phyloP scores from a whole-genome alignment of 148 eudicot species.

The Arctostaphylos glauca region DNA sequence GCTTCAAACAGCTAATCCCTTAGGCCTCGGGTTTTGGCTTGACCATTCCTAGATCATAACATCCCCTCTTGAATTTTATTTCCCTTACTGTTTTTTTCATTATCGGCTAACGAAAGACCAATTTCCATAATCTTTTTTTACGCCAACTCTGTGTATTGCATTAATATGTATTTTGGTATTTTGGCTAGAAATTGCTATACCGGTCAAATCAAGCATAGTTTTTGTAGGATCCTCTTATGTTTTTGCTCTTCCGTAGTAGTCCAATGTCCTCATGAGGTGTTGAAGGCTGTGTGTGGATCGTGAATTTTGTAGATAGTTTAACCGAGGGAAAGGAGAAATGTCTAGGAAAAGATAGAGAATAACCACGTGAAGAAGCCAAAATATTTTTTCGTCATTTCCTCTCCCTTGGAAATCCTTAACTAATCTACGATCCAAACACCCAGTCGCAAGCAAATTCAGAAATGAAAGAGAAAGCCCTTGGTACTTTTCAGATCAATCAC shows the following conservation, averaged over 20 bases:
- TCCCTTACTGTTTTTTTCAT: not conserved
- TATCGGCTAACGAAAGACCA: not conserved
- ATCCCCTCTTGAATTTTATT: not conserved
- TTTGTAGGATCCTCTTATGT: not conserved
- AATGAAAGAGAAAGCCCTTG: too few relatives aligned
- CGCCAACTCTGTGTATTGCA: not conserved
- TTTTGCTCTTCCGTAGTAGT: not conserved
- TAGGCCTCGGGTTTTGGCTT: not conserved
- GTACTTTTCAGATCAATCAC: too few relatives aligned
- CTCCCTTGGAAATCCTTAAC: not conserved
- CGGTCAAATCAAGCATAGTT: not conserved
- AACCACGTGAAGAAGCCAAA: not conserved
- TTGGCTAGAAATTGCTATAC: not conserved
- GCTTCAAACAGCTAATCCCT: not conserved
- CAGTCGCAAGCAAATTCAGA: too few relatives aligned
- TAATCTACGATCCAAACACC: not conserved
- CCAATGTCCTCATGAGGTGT: too few relatives aligned
- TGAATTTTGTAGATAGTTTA: not conserved
- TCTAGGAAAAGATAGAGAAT: not conserved
- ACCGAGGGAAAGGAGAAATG: not conserved
- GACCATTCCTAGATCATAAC: not conserved
- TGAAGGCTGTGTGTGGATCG: not conserved
- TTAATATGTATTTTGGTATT: not conserved
- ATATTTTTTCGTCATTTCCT: not conserved
- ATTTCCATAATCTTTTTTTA: not conserved